Evolutionary conservation across 148 eudicot genomes (phyloP).

Genomic region (Rhododendron kiyosumense): DNA sequence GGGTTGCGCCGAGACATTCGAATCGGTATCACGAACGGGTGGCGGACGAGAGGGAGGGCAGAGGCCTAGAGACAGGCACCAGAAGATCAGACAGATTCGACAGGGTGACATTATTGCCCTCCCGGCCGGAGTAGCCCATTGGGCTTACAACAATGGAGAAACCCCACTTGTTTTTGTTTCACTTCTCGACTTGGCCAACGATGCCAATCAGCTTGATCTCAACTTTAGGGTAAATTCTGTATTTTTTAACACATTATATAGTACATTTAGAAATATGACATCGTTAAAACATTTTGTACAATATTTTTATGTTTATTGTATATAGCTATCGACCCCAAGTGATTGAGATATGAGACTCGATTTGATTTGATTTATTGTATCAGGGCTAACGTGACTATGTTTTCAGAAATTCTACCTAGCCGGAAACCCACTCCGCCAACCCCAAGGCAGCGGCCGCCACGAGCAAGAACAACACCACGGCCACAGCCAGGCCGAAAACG

Average conservation of each 20-base stretch:
- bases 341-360: too few relatives aligned
- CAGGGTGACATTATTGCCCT: conserved; percentile 43
- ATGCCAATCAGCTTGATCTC: conserved; percentile 54
- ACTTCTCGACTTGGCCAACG: conserved; percentile 37
- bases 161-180: conserved; percentile 24
- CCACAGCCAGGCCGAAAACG: not conserved
- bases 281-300: not conserved
- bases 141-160: conserved; percentile 55
- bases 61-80: conserved; percentile 34
- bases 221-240: conserved; percentile 36
- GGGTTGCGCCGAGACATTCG: conserved; percentile 56
- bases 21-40: conserved; percentile 13
- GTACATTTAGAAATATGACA: not conserved
- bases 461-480: not conserved
- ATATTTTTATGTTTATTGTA: not conserved
- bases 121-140: conserved; percentile 39
- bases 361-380: too few relatives aligned
- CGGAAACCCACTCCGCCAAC: conserved; percentile 38
- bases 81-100: conserved; percentile 40
- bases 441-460: not conserved
- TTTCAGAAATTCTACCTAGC: conserved; percentile 57
- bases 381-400: not conserved
- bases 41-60: not conserved
- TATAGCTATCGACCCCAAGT: too few relatives aligned
- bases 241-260: not conserved